Evolutionary conservation across 371 early-diverging fungal species (phyloP).

Genomic region (Lichtheimia ornata): DNA sequence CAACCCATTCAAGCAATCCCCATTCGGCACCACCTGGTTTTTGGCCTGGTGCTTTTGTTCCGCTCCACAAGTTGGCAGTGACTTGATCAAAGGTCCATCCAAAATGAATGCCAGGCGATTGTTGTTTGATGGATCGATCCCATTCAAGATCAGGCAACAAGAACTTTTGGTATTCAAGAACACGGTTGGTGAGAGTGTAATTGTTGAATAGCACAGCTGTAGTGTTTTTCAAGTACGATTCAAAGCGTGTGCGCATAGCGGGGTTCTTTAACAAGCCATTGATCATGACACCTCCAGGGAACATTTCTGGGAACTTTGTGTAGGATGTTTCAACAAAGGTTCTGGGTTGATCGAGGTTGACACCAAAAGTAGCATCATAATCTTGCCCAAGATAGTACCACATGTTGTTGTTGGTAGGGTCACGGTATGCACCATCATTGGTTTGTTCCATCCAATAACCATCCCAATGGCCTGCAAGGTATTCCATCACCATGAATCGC

Average conservation of each 20-base stretch:
- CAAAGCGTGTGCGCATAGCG: conserved; percentile 34
- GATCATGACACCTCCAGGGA: conserved; percentile 51
- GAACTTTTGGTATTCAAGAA: conserved; percentile 50
- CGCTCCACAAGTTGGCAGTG: conserved; percentile 35
- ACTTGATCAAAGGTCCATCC: conserved; percentile 51
- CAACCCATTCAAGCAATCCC: conserved; percentile 56
- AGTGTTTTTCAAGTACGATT: conserved; percentile 47
- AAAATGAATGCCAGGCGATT: conserved; percentile 55
- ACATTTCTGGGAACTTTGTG: conserved; percentile 30
- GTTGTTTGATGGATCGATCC: conserved; percentile 57
- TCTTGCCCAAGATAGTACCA: conserved; percentile 56
- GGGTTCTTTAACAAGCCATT: conserved; percentile 51
- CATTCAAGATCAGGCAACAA: conserved; percentile 51
- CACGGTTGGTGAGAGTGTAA: conserved; percentile 41
- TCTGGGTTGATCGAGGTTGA: conserved; percentile 38
- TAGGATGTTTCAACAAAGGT: conserved; percentile 38
- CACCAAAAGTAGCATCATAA: conserved; percentile 62
- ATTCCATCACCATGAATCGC: conserved; percentile 64
- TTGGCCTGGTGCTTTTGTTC: conserved; percentile 6
- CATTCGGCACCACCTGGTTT: conserved; percentile 35
- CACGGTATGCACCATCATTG: conserved; percentile 57
- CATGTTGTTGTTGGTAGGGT: conserved; percentile 30
- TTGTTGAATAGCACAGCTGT: conserved; percentile 53
- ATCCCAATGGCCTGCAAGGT: conserved; percentile 60
- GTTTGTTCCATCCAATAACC: conserved; percentile 61